Evolutionary conservation across 371 early-diverging fungal genomes (phyloP), one percentile per base, ranked within the genome.

Genomic region (Syncephalastrum sp.): DNA sequence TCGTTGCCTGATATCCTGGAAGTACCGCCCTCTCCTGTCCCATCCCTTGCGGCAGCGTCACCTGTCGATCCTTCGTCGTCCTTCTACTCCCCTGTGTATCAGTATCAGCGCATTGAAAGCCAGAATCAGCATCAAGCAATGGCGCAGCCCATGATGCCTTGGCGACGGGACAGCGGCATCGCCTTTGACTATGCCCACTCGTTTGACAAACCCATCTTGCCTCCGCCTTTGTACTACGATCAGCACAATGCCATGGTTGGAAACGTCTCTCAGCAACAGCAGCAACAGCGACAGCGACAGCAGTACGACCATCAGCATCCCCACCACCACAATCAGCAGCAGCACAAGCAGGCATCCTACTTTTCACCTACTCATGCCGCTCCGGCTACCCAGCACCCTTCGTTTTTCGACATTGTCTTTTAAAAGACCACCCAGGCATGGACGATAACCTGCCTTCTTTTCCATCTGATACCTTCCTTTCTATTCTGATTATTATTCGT

Each of bases 391-490:
- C 55, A 47, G 6, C 55, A 33, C 29, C 17, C 55, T 55, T 55
- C 47, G 25, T 55, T 55, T 27, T 55, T 55, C 47, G 55, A 55
- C 38, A 55, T 55, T 33, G 24, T 55, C 23, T 43, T 33, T 38
- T 47, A 42, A 50, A 48, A 47, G 38, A 10, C 38, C 3, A 5
- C 12, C 38, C 38, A 10, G 8, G 10, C 38, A 33, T 10, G 10
- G 38, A 10, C 38, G 38, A 4, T 5, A 8, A 33, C 38, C 38
- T 10, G 38, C 2, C 7, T 12, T 10, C 12, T 33, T 33, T 33
- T 21, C 21, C 38, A 33, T 12, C 38, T 33, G 38, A 33, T 33
- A 33, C 38, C 19, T 21, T 74, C 61, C 67, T 93, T 92, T 53
- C 56, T 4, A 41, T 47, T 27, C 44, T 29, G 27, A 51, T 58